Base-by-base conservation (phyloP, 208 protist species). In the Phytomonas serpens region DNA sequence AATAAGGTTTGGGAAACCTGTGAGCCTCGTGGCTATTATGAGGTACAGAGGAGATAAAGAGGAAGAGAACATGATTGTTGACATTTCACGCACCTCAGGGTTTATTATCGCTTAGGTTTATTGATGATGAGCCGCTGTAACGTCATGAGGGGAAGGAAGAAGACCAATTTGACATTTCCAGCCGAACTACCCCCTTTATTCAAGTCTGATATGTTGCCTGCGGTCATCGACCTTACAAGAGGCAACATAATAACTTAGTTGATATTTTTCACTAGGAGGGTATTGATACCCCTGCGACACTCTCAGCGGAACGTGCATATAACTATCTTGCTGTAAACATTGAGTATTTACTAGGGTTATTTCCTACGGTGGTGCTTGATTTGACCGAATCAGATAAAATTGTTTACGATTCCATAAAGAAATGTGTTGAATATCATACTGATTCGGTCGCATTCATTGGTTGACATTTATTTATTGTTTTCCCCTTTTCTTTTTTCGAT, bases 381-480 rank as follows among this genome's bases (percentile, higher is more conserved):
- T 2, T 9, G 33, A 34, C 27, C 57, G 5, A 38, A 33, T 32
- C 42, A 23, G 4, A 57, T 27, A 3, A 71, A 31, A 64, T 64
- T 5, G 19, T n/a, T 30, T 69, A 16, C 42, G 6, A 69, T 31
- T 2, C 42, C 19, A 27, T 69, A 16, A 3, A 13, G 13, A 47
- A 13, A 51, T 32, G 27, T 62, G 23, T 61, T 69, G 3, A 61
- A 69, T 40, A 62, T 61, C 13, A 32, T 11, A 65, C 31, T 69
- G 11, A 51, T 27, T 69, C 1, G 38, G 3, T 69, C 65, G 31
- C 34, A 62, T 61, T 69, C 27, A 19, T 3, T 16, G 1, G 37
- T 69, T 38, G 11, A 67, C 4, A 73, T 11, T 68, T 47, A 67
- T 68, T 64, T 13, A 13, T 10, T 64, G 7, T 64, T 19, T 23